Conservation (phyloP, 192 early-diverging fungal species). For the Coemansia sp. region DNA sequence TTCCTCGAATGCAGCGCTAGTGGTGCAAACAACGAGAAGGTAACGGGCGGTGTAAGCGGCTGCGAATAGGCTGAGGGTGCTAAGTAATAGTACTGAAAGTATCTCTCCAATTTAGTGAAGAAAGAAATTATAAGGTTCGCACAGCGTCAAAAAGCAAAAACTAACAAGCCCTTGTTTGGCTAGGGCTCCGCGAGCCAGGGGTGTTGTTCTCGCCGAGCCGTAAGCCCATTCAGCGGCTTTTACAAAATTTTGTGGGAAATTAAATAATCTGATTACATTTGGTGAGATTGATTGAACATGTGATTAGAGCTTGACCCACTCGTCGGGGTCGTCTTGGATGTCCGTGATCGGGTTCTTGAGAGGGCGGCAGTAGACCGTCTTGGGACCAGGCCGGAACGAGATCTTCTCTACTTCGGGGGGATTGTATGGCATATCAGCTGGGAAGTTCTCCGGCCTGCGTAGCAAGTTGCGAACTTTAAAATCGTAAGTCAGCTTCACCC, state of each 20-base stretch:
- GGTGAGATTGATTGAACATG: not conserved
- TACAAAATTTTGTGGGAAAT: not conserved
- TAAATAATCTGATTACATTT: not conserved
- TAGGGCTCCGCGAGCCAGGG: not conserved
- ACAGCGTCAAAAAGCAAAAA: not conserved
- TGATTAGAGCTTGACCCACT: not conserved
- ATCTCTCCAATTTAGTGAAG: not conserved
- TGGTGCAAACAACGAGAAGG: not conserved
- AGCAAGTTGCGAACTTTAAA: slow-evolving; percentile 23
- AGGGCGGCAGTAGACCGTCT: slow-evolving; percentile 34
- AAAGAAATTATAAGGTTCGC: not conserved
- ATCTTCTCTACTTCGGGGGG: slow-evolving; percentile 1
- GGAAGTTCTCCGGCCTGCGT: slow-evolving; percentile 15
- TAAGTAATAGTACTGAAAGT: not conserved
- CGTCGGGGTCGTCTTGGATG: slow-evolving; percentile 21
- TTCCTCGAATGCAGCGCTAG: slow-evolving; percentile 3
- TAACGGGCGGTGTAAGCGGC: not conserved
- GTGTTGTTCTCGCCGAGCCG: not conserved
- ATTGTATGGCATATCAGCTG: slow-evolving; percentile 18
- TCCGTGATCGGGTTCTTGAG: slow-evolving; percentile 16
- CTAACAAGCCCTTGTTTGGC: not conserved
- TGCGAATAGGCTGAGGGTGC: not conserved
- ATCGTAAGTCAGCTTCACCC: slow-evolving; percentile 48
- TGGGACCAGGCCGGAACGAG: slow-evolving; percentile 24
- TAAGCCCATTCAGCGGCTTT: not conserved